phyloP scores from a whole-genome alignment of 352 stramenopile species.

The Globisporangium alternatum region DNA sequence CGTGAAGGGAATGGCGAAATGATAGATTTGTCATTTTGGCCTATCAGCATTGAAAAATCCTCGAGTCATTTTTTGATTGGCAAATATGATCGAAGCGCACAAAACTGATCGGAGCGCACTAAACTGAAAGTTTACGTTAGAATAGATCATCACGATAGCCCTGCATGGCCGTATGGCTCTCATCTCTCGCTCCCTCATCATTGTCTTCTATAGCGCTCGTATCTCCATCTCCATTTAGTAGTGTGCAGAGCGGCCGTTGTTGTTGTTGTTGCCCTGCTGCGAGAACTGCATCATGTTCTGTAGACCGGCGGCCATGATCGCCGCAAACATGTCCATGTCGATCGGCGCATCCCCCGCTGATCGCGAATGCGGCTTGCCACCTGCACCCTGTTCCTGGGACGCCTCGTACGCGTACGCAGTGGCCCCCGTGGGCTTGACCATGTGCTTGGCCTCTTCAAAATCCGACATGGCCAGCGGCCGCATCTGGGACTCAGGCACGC shows the following conservation, averaged over 20 bases:
- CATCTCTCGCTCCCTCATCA: not conserved
- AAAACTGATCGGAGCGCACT: too few relatives aligned
- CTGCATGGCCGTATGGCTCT: slow-evolving; percentile 7
- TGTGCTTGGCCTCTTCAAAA: slow-evolving; percentile 83
- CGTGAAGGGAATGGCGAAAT: too few relatives aligned
- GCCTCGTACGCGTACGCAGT: slow-evolving; percentile 81
- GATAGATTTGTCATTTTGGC: too few relatives aligned
- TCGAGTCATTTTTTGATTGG: too few relatives aligned
- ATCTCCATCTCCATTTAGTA: slow-evolving; percentile 5
- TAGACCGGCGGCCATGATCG: slow-evolving; percentile 77
- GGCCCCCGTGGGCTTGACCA: slow-evolving; percentile 82
- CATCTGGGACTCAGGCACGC: slow-evolving; percentile 38
- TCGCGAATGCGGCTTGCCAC: slow-evolving; percentile 15
- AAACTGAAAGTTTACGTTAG: too few relatives aligned
- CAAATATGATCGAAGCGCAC: too few relatives aligned
- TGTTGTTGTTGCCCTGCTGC: slow-evolving; percentile 21
- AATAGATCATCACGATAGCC: slow-evolving; percentile 13
- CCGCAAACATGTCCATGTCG: slow-evolving; percentile 79
- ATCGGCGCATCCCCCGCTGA: slow-evolving; percentile 37
- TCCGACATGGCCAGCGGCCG: slow-evolving; percentile 73
- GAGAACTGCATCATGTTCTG: slow-evolving; percentile 79
- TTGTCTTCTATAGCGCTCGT: slow-evolving; percentile 4
- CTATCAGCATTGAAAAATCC: too few relatives aligned
- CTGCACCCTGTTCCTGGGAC: slow-evolving; percentile 32
- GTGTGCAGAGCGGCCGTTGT: slow-evolving; percentile 16